phyloP scores from a whole-genome alignment of 306 rosid species.

The Sicyos baderoa region DNA sequence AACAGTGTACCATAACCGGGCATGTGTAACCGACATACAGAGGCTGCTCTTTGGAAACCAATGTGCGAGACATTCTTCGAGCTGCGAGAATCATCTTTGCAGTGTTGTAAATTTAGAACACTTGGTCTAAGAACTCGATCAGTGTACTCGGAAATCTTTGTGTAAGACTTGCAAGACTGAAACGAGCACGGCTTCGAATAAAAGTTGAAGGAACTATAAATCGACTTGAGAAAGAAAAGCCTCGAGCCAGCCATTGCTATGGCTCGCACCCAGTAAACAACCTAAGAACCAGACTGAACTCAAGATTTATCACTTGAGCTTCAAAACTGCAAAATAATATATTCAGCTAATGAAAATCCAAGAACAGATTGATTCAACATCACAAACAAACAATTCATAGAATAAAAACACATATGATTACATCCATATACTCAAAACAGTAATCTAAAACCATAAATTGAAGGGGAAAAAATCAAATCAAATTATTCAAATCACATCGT shows the following conservation, averaged over 20 bases:
- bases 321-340: neutral
- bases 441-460: neutral
- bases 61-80: constrained; percentile 10
- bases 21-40: constrained; percentile 20
- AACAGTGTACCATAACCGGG: constrained; percentile 22
- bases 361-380: neutral
- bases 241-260: constrained; percentile 48
- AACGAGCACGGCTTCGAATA: constrained; percentile 21
- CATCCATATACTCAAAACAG: neutral
- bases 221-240: constrained; percentile 30
- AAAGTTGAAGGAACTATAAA: constrained; percentile 27
- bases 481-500: neutral
- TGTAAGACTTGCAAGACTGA: constrained; percentile 23
- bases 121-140: constrained; percentile 25
- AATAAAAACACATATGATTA: neutral
- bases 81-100: constrained; percentile 22
- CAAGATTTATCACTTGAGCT: neutral
- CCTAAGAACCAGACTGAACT: neutral
- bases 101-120: constrained; percentile 21
- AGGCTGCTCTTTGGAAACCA: constrained; percentile 18
- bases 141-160: constrained; percentile 21
- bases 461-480: neutral
- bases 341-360: neutral
- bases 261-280: constrained; percentile 19
- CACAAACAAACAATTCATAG: neutral